These are phyloP conservation scores for Lithocarpus polystachyus DNA, from an alignment of 306 rosid species.

Conservation along the genomic window DNA sequence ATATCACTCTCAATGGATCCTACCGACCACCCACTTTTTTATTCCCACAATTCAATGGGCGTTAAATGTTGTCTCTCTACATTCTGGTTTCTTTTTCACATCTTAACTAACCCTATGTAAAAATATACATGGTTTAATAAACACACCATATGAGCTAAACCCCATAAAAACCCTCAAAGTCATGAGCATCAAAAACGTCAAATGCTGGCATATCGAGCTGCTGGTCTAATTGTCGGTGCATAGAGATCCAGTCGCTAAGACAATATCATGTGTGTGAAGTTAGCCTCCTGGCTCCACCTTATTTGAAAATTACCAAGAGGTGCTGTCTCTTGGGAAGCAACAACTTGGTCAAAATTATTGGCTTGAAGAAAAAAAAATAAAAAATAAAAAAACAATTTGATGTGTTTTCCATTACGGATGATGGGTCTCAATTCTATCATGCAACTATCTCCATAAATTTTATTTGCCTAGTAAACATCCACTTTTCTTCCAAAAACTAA, in stretches of 20 bases:
- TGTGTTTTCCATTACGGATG: background rate
- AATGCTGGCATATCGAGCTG: background rate
- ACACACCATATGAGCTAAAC: background rate
- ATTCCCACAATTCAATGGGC: background rate
- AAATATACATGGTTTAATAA: background rate
- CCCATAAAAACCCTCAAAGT: background rate
- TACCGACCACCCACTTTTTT: constrained; percentile 21
- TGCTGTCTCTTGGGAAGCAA: constrained; percentile 22
- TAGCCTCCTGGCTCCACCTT: background rate
- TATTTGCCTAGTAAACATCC: background rate
- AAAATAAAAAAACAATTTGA: background rate
- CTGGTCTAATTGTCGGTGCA: background rate
- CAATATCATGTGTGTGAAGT: no score
- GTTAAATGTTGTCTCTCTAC: background rate
- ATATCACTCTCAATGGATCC: constrained; percentile 27
- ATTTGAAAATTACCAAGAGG: background rate
- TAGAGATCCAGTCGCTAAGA: background rate
- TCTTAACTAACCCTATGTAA: background rate
- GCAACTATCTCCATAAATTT: background rate
- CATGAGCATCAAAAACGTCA: background rate
- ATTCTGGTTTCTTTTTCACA: background rate
- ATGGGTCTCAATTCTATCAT: background rate
- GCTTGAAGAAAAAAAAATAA: background rate
- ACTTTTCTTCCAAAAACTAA: background rate
- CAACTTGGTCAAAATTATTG: constrained; percentile 7